These are phyloP conservation scores for Ophiostoma angusticollis DNA, from an alignment of 2,329 filamentous ascomycete genomes.

Conservation along the genomic window DNA sequence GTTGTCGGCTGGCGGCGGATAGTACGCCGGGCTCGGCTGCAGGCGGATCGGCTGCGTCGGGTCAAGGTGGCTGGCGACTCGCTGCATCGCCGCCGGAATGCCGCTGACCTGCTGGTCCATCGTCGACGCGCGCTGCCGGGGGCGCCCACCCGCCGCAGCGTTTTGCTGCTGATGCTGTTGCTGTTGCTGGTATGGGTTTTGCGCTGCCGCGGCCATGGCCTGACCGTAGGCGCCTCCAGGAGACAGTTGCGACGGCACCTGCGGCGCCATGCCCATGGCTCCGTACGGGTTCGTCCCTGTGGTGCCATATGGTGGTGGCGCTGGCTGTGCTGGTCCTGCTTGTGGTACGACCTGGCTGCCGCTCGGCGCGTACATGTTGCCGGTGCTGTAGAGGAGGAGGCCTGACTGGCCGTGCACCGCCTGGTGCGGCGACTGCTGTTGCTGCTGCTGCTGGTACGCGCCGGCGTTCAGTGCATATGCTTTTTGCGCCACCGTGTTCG, in stretches of 20 bases:
- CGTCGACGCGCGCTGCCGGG: conserved; percentile 81
- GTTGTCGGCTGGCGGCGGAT: conserved; percentile 81
- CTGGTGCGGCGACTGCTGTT: conserved; percentile 17
- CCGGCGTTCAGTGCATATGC: conserved; percentile 45
- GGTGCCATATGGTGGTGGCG: conserved; percentile 43
- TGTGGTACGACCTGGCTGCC: conserved; percentile 46
- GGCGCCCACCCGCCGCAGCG: conserved; percentile 54
- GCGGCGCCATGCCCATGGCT: conserved; percentile 55
- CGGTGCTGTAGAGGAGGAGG: conserved; percentile 62
- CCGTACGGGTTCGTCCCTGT: conserved; percentile 58
- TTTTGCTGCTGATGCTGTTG: conserved; percentile 55
- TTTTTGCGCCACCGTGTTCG: conserved; percentile 52
- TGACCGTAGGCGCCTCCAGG: conserved; percentile 45
- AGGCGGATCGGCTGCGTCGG: conserved; percentile 86
- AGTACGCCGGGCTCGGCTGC: conserved; percentile 93
- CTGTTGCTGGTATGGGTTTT: conserved; percentile 48
- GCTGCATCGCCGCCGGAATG: conserved; percentile 82
- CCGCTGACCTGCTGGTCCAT: conserved; percentile 93
- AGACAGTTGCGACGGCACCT: conserved; percentile 52
- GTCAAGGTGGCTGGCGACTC: conserved; percentile 91
- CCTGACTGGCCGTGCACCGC: conserved; percentile 10
- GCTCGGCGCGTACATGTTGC: conserved; percentile 54
- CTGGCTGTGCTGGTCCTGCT: conserved; percentile 54
- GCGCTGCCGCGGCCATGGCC: conserved; percentile 14
- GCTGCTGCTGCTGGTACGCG: conserved; percentile 34